phyloP scores from a whole-genome alignment of 192 early-diverging fungal species.

The Backusella australiensis region DNA sequence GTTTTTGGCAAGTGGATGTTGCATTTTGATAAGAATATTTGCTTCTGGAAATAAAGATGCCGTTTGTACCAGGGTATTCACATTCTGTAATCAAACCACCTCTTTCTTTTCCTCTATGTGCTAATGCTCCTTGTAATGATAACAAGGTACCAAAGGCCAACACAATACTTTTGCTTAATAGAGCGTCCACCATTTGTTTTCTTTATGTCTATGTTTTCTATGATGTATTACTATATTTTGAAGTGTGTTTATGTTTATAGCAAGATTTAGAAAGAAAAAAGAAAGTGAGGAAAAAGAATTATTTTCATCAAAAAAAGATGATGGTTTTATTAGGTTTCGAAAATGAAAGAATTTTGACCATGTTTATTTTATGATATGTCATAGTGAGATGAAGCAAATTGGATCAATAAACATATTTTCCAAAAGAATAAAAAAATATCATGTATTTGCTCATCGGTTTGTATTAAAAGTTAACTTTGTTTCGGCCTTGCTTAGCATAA shows the following conservation, averaged over 20 bases:
- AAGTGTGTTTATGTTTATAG: neutral
- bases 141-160: neutral
- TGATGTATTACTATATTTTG: neutral
- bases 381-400: neutral
- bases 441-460: neutral
- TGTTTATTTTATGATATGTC: neutral
- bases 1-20: neutral
- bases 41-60: neutral
- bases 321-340: neutral
- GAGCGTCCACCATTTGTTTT: neutral
- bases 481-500: neutral
- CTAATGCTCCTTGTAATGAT: neutral
- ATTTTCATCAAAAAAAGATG: neutral
- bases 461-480: neutral
- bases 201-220: neutral
- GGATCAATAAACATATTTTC: neutral
- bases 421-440: neutral
- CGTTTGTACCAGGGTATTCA: constrained; percentile 1
- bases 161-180: neutral
- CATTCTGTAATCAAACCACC: neutral
- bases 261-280: neutral
- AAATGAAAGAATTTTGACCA: neutral
- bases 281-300: neutral
- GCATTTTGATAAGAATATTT: neutral
- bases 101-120: neutral